Evolutionary conservation across 176 grass and related monocot genomes (phyloP).

Genomic region (Zea luxurians): DNA sequence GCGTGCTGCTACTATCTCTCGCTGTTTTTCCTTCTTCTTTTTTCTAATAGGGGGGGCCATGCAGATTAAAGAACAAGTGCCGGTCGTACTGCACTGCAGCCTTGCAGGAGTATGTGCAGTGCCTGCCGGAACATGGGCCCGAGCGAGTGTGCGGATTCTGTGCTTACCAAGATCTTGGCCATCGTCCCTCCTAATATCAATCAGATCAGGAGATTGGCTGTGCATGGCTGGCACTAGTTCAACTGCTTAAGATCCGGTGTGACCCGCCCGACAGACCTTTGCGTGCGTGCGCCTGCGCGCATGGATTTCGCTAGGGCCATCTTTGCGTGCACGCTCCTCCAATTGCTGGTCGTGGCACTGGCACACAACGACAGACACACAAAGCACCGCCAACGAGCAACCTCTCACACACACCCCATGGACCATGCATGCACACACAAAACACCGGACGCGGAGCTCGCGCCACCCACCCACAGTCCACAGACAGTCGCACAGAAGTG

Average conservation of each 20-base stretch:
- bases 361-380: background rate
- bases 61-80: background rate
- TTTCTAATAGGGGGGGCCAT: background rate
- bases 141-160: background rate
- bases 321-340: slow-evolving; percentile 35
- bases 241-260: background rate
- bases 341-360: background rate
- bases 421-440: background rate
- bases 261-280: background rate
- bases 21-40: background rate
- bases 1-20: background rate
- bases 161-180: slow-evolving; percentile 22
- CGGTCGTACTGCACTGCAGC: background rate
- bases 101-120: slow-evolving; percentile 1
- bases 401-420: no score
- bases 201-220: slow-evolving; percentile 8
- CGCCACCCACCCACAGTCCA: background rate
- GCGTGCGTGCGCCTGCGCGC: background rate
- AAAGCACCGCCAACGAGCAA: background rate
- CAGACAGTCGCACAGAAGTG: background rate
- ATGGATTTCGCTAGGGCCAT: slow-evolving; percentile 7
- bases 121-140: background rate
- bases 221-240: background rate
- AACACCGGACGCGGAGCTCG: background rate
- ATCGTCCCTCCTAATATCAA: background rate